Percentiles rank a stretch among this genome's conserved stretches.
phyloP scores from a whole-genome alignment of 805 yeast genomes.

The Starmerella sp. region DNA sequence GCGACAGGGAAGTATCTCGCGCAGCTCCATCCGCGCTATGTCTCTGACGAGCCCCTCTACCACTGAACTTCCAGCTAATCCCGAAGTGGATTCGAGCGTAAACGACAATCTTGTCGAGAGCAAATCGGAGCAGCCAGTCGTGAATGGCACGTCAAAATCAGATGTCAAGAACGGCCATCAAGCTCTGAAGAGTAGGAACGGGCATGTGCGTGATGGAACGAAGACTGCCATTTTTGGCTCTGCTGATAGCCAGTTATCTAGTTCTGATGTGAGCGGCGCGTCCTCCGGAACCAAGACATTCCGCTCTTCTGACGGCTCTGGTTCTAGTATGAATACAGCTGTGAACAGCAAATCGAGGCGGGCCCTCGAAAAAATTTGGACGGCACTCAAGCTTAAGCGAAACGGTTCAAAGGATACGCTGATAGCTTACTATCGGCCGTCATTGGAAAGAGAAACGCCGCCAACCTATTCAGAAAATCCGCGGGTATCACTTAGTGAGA shows the following conservation, averaged over 20 bases:
- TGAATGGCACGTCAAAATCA: too few species aligned
- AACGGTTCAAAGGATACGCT: conserved; percentile 2
- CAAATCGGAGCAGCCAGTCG: background rate
- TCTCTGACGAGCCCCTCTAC: background rate
- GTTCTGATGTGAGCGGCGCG: background rate
- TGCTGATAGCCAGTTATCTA: background rate
- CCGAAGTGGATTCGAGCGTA: background rate
- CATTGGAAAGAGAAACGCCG: background rate
- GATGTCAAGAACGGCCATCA: too few species aligned
- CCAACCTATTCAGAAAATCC: background rate
- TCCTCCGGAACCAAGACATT: background rate
- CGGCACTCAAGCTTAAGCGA: conserved; percentile 5
- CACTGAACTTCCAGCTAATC: background rate
- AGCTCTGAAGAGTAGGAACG: too few species aligned
- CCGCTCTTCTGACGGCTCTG: background rate
- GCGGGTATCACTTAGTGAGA: too few species aligned
- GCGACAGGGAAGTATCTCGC: background rate
- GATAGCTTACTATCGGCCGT: conserved; percentile 11
- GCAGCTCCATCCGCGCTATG: background rate
- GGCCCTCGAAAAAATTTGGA: conserved; percentile 2
- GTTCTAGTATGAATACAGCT: background rate
- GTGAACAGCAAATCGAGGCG: conserved; percentile 7
- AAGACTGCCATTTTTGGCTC: background rate
- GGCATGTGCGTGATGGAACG: background rate
- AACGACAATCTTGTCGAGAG: background rate